Conservation (phyloP, 768 basidiomycete genomes). For the Sarcodon sp. region DNA sequence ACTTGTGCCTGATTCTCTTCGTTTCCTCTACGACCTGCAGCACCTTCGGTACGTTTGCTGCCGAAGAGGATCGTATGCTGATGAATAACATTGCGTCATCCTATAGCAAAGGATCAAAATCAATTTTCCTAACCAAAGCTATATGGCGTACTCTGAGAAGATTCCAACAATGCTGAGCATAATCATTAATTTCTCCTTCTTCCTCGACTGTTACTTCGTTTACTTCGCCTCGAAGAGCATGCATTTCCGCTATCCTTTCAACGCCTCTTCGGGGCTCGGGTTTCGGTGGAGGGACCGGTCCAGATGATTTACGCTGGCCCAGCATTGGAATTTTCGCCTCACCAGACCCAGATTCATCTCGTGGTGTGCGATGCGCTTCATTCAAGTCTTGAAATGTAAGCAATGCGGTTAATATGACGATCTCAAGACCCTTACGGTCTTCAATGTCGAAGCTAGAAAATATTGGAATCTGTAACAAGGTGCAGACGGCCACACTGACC, state of each 20-base stretch:
- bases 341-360: not conserved
- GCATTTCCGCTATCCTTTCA: slow-evolving; percentile 62
- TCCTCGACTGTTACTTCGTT: slow-evolving; percentile 65
- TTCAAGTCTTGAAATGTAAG: slow-evolving; percentile 68
- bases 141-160: slow-evolving; percentile 42
- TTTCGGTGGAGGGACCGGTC: slow-evolving; percentile 22
- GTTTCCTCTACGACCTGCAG: slow-evolving; percentile 70
- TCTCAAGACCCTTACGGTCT: slow-evolving; percentile 78
- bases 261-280: slow-evolving; percentile 53
- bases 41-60: slow-evolving; percentile 62
- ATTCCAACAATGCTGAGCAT: slow-evolving; percentile 52
- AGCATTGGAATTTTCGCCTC: not conserved
- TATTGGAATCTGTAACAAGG: not conserved
- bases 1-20: slow-evolving; percentile 66
- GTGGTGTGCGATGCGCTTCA: slow-evolving; percentile 32
- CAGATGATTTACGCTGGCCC: not conserved
- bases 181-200: slow-evolving; percentile 52
- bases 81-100: slow-evolving; percentile 77
- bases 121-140: not conserved
- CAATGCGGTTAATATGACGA: slow-evolving; percentile 63
- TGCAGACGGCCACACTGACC: slow-evolving; percentile 25
- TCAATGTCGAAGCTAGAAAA: slow-evolving; percentile 62
- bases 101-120: slow-evolving; percentile 18
- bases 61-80: slow-evolving; percentile 50
- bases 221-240: slow-evolving; percentile 50